Conservation (phyloP, 1,284 basidiomycete genomes). For the Ceraceosorus guamensis region DNA sequence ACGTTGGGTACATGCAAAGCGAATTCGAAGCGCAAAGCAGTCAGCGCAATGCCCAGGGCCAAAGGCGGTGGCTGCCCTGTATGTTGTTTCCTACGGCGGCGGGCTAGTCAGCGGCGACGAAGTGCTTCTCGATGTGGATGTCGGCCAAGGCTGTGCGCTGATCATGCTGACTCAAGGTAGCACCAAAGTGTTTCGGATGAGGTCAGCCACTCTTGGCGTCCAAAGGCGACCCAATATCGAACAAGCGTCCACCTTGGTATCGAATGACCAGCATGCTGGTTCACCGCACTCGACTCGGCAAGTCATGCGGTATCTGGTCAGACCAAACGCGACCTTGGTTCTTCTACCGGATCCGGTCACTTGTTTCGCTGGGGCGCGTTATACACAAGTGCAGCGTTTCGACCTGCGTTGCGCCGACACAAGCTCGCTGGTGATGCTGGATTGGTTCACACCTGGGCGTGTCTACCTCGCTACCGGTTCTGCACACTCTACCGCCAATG, state of each 20-base stretch:
- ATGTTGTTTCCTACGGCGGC: conserved; percentile 82
- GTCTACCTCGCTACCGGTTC: conserved; percentile 9
- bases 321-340: conserved; percentile 26
- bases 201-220: neutral
- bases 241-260: neutral
- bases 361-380: conserved; percentile 31
- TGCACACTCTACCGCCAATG: neutral
- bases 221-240: neutral
- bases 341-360: conserved; percentile 44
- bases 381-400: conserved; percentile 39
- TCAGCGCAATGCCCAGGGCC: conserved; percentile 42
- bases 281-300: conserved; percentile 14
- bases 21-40: neutral
- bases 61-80: conserved; percentile 61
- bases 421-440: conserved; percentile 33
- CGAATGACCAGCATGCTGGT: neutral
- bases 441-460: conserved; percentile 46
- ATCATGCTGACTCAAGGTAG: conserved; percentile 73
- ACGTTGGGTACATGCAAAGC: conserved; percentile 25
- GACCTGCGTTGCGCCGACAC: conserved; percentile 25
- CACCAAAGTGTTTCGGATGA: conserved; percentile 44
- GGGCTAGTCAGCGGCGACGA: conserved; percentile 83
- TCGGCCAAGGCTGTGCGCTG: conserved; percentile 58
- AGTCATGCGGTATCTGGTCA: conserved; percentile 22
- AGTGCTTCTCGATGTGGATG: conserved; percentile 60